Evolutionary conservation across 768 basidiomycete species (phyloP), one percentile per base, ranked within the genome.

Genomic region (Fistulinella prunicolor): DNA sequence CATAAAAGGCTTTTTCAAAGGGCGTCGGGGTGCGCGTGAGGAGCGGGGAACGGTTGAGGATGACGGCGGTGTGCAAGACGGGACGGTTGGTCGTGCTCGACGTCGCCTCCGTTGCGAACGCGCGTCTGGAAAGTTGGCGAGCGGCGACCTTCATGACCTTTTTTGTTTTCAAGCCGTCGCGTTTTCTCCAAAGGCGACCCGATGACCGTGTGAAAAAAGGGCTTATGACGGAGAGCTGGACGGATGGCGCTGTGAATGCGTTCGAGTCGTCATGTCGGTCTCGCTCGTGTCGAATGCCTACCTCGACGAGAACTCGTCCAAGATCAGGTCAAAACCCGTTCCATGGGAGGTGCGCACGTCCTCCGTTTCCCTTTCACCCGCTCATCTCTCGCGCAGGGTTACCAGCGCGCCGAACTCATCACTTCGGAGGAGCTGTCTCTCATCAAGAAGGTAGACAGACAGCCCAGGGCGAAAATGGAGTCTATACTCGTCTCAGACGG

Each of bases 391-490:
- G 41, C 30, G 23, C 57, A 97, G 94, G 93, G 89, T 51, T 96
- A 97, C 73, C 94, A 96, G 72, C 85, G 95, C 56, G 94, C 92
- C 38, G 91, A 85, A 38, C 81, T 94, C 36, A 81, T 98, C 60
- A 89, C 91, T 9, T 76, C 80, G 5, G 93, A 96, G 47, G 94
- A 97, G 65, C 79, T 96, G 14, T 70, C 78, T 10, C 78, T 89
- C 56, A 85, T 98, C 63, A 96, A 96, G 79, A 88, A 81, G 62
- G 86, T 96, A 19, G 92, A 94, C 68, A 81, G 86, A 51, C 89
- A 89, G 60, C 75, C 88, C 38, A 79, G 76, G 65, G 68, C 82
- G 46, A 85, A 82, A 75, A 79, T 76, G 17, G 87, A 94, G 58
- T 82, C 87, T 3, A 71, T 90, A 13, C 79, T 91, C 38, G 73